Evolutionary conservation across 225 moss, liverwort and hornwort genomes (phyloP).

Genomic region (Rhytidiadelphus loreus): DNA sequence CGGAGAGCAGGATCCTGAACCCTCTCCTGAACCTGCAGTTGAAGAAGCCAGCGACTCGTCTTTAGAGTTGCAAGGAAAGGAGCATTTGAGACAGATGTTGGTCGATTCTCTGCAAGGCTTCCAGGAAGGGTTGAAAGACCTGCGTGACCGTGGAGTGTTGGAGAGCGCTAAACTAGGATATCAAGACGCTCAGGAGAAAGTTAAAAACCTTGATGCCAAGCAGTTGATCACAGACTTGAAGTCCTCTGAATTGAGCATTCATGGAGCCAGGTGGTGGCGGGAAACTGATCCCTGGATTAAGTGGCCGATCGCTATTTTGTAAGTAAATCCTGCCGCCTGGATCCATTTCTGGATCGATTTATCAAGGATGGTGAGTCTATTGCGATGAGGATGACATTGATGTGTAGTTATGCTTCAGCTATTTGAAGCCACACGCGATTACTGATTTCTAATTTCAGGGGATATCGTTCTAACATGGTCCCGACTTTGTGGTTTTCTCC

Average conservation of each 20-base stretch:
- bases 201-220: conserved; percentile 57
- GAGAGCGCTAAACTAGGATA: conserved; percentile 63
- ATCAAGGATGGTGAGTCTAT: background rate
- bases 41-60: conserved; percentile 46
- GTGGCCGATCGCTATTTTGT: conserved; percentile 91
- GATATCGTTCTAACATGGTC: background rate
- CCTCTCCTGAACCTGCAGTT: conserved; percentile 36
- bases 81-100: conserved; percentile 54
- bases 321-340: conserved; percentile 16
- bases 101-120: conserved; percentile 48
- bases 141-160: conserved; percentile 67
- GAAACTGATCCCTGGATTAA: conserved; percentile 77
- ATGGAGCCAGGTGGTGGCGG: conserved; percentile 60
- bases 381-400: background rate
- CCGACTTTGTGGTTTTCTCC: background rate
- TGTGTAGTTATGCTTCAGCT: background rate
- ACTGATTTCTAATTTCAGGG: background rate
- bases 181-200: conserved; percentile 55
- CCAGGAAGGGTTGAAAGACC: conserved; percentile 56
- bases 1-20: conserved; percentile 50
- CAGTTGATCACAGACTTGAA: conserved; percentile 30
- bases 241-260: conserved; percentile 26
- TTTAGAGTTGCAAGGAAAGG: conserved; percentile 43
- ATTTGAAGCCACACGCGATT: background rate
- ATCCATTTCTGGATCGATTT: background rate